A percentile compares a stretch with the other conserved stretches of the same genome.
Conservation (phyloP, 2,329 filamentous ascomycete genomes). For the Neurospora sp. region DNA sequence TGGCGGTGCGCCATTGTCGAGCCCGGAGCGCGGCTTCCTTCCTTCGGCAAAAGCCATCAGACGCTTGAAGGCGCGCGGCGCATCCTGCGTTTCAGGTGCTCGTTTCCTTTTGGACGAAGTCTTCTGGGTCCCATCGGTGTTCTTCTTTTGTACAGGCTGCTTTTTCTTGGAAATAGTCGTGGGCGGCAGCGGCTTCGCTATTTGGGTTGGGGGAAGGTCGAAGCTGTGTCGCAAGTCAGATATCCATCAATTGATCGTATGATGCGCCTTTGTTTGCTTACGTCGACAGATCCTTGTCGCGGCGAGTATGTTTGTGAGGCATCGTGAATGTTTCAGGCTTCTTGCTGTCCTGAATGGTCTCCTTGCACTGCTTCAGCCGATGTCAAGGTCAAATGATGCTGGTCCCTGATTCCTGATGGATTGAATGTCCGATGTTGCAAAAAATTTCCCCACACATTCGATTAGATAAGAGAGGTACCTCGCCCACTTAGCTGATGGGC, state of each 20-base stretch:
- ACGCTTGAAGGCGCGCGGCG: constrained; percentile 76
- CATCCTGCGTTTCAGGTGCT: constrained; percentile 54
- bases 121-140: constrained; percentile 24
- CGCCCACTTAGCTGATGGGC: neutral
- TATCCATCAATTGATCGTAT: neutral
- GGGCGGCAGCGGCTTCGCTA: constrained; percentile 42
- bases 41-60: constrained; percentile 66
- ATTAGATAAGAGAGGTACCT: constrained; percentile 7
- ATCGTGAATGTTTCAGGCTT: constrained; percentile 34
- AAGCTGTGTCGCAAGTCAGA: constrained; percentile 30
- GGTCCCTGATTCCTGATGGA: neutral
- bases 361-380: neutral
- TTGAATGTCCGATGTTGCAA: neutral
- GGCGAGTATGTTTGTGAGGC: constrained; percentile 81
- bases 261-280: constrained; percentile 21
- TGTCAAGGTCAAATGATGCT: neutral
- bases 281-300: constrained; percentile 45
- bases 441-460: constrained; percentile 13
- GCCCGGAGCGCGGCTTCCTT: constrained; percentile 50
- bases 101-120: constrained; percentile 39
- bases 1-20: constrained; percentile 58
- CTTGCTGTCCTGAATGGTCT: neutral
- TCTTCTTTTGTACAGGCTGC: constrained; percentile 33
- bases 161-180: constrained; percentile 24
- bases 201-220: constrained; percentile 39